phyloP scores from a whole-genome alignment of 768 basidiomycete species.

The Heimioporus sp. region DNA sequence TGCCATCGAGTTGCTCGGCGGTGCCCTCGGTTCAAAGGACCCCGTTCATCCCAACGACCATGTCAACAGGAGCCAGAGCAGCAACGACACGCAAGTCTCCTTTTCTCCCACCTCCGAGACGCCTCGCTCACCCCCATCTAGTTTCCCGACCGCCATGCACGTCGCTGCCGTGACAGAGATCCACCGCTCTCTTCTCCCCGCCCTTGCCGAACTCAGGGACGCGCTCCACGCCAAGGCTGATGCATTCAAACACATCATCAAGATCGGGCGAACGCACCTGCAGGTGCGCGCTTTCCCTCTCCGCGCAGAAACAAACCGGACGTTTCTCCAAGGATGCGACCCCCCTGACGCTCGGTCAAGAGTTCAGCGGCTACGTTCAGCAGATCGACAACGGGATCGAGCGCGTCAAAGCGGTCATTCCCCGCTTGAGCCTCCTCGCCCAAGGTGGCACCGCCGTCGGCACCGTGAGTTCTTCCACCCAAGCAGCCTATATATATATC shows the following conservation, averaged over 20 bases:
- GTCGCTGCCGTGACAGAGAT: slow-evolving; percentile 93
- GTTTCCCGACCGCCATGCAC: slow-evolving; percentile 99
- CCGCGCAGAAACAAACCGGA: background rate
- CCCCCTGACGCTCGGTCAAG: slow-evolving; percentile 95
- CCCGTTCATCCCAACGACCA: slow-evolving; percentile 99
- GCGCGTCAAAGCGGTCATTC: slow-evolving; percentile 76
- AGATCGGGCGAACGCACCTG: slow-evolving; percentile 97
- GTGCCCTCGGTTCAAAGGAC: slow-evolving; percentile 91
- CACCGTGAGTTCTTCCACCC: slow-evolving; percentile 58
- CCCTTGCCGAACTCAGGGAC: slow-evolving; percentile 78
- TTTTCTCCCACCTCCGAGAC: background rate
- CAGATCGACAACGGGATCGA: slow-evolving; percentile 90
- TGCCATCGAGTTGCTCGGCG: slow-evolving; percentile 95
- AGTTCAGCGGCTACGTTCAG: slow-evolving; percentile 97
- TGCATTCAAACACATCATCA: slow-evolving; percentile 88
- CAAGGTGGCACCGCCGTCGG: slow-evolving; percentile 99
- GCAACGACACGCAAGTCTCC: slow-evolving; percentile 87
- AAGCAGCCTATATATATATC: background rate
- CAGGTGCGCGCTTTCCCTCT: slow-evolving; percentile 45
- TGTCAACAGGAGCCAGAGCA: slow-evolving; percentile 98
- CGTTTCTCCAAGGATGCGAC: slow-evolving; percentile 76
- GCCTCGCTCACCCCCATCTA: slow-evolving; percentile 28
- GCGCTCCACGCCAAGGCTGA: slow-evolving; percentile 82
- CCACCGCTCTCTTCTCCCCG: slow-evolving; percentile 74
- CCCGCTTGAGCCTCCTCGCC: slow-evolving; percentile 84